A percentile compares a stretch with the other conserved stretches of the same genome.
Evolutionary conservation across 2,329 filamentous ascomycete genomes (phyloP).

Genomic region (Aureobasidium sp.): DNA sequence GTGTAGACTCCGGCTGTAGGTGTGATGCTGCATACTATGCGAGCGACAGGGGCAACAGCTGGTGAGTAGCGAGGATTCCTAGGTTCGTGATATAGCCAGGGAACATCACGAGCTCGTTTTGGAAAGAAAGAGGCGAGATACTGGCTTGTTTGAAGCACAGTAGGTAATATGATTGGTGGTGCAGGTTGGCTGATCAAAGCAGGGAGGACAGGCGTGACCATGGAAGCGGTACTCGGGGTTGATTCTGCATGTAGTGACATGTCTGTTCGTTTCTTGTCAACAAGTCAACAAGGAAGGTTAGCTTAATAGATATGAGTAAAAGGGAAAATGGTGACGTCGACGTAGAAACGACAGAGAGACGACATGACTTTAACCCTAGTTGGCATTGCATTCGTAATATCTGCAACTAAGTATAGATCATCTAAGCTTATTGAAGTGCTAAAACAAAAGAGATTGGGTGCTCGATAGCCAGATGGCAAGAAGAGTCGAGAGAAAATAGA

Average conservation of each 20-base stretch:
- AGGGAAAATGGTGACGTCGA: not conserved
- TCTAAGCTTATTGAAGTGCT: too few relatives aligned
- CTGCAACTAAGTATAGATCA: not conserved
- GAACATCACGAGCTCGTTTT: slow-evolving; percentile 2
- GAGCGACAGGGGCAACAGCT: not conserved
- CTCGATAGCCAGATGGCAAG: not conserved
- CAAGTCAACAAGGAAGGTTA: not conserved
- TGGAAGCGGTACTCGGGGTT: not conserved
- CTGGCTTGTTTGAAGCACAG: not conserved
- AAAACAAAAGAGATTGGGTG: not conserved
- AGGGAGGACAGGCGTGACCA: not conserved
- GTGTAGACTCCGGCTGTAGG: slow-evolving; percentile 10
- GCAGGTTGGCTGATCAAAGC: not conserved
- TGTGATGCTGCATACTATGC: slow-evolving; percentile 5
- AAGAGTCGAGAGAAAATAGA: not conserved
- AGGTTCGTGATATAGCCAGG: slow-evolving; percentile 8
- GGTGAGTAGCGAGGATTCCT: not conserved
- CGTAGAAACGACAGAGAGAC: not conserved
- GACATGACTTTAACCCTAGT: not conserved
- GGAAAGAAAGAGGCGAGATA: slow-evolving; percentile 10
- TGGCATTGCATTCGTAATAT: not conserved
- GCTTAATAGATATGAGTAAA: not conserved
- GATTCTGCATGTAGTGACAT: not conserved
- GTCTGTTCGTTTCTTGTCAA: not conserved
- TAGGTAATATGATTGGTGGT: not conserved